phyloP scores from a whole-genome alignment of 2,329 filamentous ascomycete species.

The Leptographium procerum region DNA sequence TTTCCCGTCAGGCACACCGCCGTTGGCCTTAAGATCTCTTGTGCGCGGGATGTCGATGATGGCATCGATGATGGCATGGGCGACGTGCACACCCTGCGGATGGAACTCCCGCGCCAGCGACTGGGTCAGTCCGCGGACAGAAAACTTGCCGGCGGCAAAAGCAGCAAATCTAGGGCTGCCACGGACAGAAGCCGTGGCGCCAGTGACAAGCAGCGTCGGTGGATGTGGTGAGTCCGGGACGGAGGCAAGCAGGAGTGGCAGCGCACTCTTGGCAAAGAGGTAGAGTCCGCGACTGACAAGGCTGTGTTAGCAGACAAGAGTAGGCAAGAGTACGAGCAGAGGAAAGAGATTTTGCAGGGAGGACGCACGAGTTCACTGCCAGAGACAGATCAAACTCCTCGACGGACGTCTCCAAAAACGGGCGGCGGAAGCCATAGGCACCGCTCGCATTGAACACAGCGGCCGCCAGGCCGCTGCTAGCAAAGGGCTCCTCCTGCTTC shows the following conservation, averaged over 20 bases:
- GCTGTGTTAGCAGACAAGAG: neutral
- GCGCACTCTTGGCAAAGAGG: constrained; percentile 58
- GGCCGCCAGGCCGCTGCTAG: constrained; percentile 43
- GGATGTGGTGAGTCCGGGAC: constrained; percentile 47
- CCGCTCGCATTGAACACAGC: constrained; percentile 60
- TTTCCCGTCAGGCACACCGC: constrained; percentile 45
- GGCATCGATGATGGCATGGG: constrained; percentile 74
- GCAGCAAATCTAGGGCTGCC: constrained; percentile 56
- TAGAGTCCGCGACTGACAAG: constrained; percentile 59
- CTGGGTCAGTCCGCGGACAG: constrained; percentile 61
- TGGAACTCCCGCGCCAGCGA: constrained; percentile 74
- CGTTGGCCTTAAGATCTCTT: constrained; percentile 36
- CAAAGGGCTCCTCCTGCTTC: constrained; percentile 37
- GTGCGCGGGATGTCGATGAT: constrained; percentile 71
- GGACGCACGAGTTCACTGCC: constrained; percentile 35
- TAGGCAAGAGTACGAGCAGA: neutral
- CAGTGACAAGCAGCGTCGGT: constrained; percentile 74
- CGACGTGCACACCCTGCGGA: constrained; percentile 72
- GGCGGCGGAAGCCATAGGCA: constrained; percentile 36
- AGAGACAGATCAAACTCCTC: constrained; percentile 38
- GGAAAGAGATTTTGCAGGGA: neutral
- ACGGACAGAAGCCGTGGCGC: constrained; percentile 69
- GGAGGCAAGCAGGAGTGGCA: constrained; percentile 60
- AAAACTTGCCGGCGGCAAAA: constrained; percentile 75
- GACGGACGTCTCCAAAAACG: constrained; percentile 44